Evolutionary conservation across 1,139 yeast genomes (phyloP), one percentile per base, ranked within the genome.

Genomic region (Saccharomycopsis crataegensis): DNA sequence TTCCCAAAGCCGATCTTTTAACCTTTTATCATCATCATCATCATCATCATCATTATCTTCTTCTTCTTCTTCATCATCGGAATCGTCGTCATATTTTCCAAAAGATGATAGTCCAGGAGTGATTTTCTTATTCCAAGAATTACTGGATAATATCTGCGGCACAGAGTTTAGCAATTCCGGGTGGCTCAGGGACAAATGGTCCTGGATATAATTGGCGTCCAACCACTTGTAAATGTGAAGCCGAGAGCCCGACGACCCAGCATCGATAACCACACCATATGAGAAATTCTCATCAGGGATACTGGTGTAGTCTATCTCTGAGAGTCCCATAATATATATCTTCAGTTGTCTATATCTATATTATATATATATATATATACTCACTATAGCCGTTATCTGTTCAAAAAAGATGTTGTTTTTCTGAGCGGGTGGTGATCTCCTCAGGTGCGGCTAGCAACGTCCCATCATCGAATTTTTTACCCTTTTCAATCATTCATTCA

Each of bases 171-270:
- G 62, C 0, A 66, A 58, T 2, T 58, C 54, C n/a, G 58, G 46
- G 7, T 56, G 53, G 9, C 61, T 67, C 12, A 64, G 59, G 1
- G 63, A 57, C 16, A 46, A 48, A 32, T 62, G 59, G 28, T 64
- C 60, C 12, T 59, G 60, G 2, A 63, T 62, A 40, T 60, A 60
- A 2, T 59, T 62, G 6, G 80, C 77, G 61, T 80, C 79, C 17
- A 74, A 73, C 91, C 91, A 86, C 59, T 73, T 73, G 64, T 82
- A 86, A 11, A 86, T 76, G 65, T 83, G 86, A 12, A 83, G 72
- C 54, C 95, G 69, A 1, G 91, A 84, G 1, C 95, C 95, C 0
- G 91, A 84, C 0, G 93, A 84, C 0, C 95, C 95, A 0, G 93
- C 82, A 66, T 86, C 95, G 1, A 86, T 74, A 16, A 85, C 91